Evolutionary conservation across 2,329 filamentous ascomycete species (phyloP).

Genomic region (Alternaria longipes): DNA sequence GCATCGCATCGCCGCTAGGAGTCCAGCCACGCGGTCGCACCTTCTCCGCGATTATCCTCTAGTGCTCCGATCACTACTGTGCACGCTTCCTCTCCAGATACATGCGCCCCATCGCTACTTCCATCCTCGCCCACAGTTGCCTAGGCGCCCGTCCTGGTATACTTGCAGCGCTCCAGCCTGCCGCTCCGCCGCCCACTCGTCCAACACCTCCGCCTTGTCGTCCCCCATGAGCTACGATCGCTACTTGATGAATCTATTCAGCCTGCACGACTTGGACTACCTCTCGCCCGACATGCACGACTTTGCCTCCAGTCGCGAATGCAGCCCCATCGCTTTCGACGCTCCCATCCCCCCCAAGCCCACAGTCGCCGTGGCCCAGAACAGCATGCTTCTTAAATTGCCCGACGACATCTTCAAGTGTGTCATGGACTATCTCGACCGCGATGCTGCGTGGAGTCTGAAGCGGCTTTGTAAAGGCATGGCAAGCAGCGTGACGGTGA

Average conservation of each 20-base stretch:
- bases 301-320: slow-evolving; percentile 33
- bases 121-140: slow-evolving; percentile 1
- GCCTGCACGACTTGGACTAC: slow-evolving; percentile 33
- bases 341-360: slow-evolving; percentile 27
- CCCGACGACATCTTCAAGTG: slow-evolving; percentile 51
- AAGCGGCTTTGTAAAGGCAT: slow-evolving; percentile 47
- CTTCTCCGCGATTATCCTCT: background rate
- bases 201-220: background rate
- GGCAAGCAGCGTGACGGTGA: slow-evolving; percentile 40
- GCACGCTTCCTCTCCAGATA: background rate
- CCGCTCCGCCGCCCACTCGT: background rate
- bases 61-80: too few species aligned
- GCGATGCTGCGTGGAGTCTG: slow-evolving; percentile 45
- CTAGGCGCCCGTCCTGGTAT: background rate
- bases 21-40: background rate
- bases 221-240: slow-evolving; percentile 21
- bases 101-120: slow-evolving; percentile 4
- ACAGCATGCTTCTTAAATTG: slow-evolving; percentile 42
- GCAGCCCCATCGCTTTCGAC: slow-evolving; percentile 35
- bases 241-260: slow-evolving; percentile 28
- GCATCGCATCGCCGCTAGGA: slow-evolving; percentile 4
- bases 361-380: slow-evolving; percentile 23
- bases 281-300: slow-evolving; percentile 28
- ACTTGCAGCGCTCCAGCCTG: slow-evolving; percentile 8
- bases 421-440: slow-evolving; percentile 47